Evolutionary conservation across 192 early-diverging fungal genomes (phyloP).

Genomic region (Backusella liffmaniae): DNA sequence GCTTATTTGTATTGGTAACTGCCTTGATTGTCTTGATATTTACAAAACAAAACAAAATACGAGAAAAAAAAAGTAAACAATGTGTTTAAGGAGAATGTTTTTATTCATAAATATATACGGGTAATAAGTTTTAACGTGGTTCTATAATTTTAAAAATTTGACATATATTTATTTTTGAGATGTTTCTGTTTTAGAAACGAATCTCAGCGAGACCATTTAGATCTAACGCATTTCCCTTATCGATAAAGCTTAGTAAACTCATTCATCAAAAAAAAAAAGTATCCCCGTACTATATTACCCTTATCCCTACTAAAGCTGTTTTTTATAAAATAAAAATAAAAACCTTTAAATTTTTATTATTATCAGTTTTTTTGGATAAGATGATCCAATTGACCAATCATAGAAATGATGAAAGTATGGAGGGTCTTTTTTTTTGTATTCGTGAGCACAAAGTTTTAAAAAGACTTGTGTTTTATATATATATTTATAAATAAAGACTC

Average conservation of each 20-base stretch:
- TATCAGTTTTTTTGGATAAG: not conserved
- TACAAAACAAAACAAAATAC: too few relatives aligned
- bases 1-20: not conserved
- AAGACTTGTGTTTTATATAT: too few relatives aligned
- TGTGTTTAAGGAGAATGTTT: too few relatives aligned
- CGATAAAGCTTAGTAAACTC: not conserved
- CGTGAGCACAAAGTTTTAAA: too few relatives aligned
- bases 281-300: not conserved
- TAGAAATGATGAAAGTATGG: too few relatives aligned
- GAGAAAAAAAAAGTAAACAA: too few relatives aligned
- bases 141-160: not conserved
- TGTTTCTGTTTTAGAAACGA: conserved; percentile 5
- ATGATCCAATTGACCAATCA: not conserved
- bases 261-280: not conserved
- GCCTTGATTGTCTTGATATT: too few relatives aligned
- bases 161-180: not conserved
- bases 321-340: too few relatives aligned
- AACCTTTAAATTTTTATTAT: not conserved
- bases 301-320: not conserved
- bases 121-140: not conserved
- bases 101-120: not conserved
- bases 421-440: too few relatives aligned
- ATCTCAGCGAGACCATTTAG: conserved; percentile 2
- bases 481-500: too few relatives aligned
- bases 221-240: not conserved